Base-by-base conservation (phyloP, 495 filamentous ascomycete genomes). In the Bacidia rubella region DNA sequence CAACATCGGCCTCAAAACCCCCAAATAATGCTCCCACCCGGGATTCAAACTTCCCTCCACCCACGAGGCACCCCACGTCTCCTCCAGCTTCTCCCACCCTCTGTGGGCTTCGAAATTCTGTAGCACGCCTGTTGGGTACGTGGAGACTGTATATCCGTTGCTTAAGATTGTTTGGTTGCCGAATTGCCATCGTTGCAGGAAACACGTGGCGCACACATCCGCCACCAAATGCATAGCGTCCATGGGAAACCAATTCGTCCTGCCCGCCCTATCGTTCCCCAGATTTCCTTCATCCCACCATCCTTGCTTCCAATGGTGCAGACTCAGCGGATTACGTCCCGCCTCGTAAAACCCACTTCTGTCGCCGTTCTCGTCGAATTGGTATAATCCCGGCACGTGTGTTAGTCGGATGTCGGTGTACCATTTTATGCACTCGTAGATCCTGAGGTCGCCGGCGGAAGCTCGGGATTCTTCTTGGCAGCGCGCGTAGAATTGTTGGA, bases 241-340 rank as follows among this genome's bases (percentile, higher is more conserved):
- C 64, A 80, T 71, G 46, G 72, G 68, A 24, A 45, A 46, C 47
- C 47, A 55, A 0, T 2, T 29, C 12, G n/a, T 40, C 0, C 23
- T 19, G 11, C 53, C 24, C 1, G 27, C n/a, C 26, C 47, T n/a
- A 11, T 29, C 2, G 27, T 10, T 50, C 17, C 47, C 47, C 5
- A 50, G 27, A 17, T 50, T 21, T 12, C 35, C 32, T 11, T 69
- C 64, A 42, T 76, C 65, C 69, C 77, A 77, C 70, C 71, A 74
- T 1, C 68, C 73, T 47, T 64, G 59, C 49, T 77, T 75, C 70
- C 74, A 81, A 62, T 81, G 77, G 60, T 81, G 78, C 17, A 83
- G 70, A 11, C 71, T 70, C 0, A 81, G 70, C 1, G 76, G 72
- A 0, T 57, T 55, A 11, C 69, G 63, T 11, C 72, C 75, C 15